Evolutionary conservation across 2,329 filamentous ascomycete species (phyloP).

Genomic region (Cercospora zeae-maydis): DNA sequence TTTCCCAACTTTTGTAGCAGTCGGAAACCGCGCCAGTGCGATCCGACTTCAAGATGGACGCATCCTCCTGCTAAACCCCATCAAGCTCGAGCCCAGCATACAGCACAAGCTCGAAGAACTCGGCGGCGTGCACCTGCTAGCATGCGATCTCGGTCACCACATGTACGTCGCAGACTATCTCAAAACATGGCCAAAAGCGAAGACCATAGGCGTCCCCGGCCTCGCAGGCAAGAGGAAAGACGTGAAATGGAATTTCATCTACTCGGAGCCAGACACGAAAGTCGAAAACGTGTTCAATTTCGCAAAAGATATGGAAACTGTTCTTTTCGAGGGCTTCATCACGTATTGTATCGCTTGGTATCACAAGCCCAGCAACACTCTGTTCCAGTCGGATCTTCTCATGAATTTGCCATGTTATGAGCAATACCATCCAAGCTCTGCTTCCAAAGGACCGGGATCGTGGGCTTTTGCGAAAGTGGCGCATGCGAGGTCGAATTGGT

Average conservation of each 20-base stretch:
- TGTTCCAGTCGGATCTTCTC: constrained; percentile 15
- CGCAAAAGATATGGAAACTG: constrained; percentile 14
- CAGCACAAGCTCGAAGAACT: constrained; percentile 12
- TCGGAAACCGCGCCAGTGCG: constrained; percentile 18
- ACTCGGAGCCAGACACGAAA: constrained; percentile 3
- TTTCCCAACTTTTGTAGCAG: constrained; percentile 17
- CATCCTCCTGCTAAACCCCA: constrained; percentile 17
- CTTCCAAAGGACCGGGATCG: constrained; percentile 7
- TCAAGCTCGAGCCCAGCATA: constrained; percentile 8
- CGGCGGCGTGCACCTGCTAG: constrained; percentile 18
- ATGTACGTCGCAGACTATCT: constrained; percentile 17
- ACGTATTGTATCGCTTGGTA: constrained; percentile 20
- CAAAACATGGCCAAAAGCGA: constrained; percentile 14
- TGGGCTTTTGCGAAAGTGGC: constrained; percentile 12
- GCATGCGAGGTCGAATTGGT: constrained; percentile 13
- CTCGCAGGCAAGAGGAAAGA: constrained; percentile 17
- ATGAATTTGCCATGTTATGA: constrained; percentile 19
- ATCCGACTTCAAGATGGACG: constrained; percentile 13
- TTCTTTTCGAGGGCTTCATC: constrained; percentile 21
- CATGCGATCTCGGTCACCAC: constrained; percentile 20
- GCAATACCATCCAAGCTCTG: constrained; percentile 7
- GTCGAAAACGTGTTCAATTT: constrained; percentile 9
- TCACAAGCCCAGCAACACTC: constrained; percentile 17
- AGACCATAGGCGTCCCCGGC: constrained; percentile 16
- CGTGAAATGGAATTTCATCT: constrained; percentile 15